A percentile compares a stretch with the other conserved stretches of the same genome.
Evolutionary conservation across 352 stramenopile species (phyloP).

Genomic region (Phytophthora citrophthora): DNA sequence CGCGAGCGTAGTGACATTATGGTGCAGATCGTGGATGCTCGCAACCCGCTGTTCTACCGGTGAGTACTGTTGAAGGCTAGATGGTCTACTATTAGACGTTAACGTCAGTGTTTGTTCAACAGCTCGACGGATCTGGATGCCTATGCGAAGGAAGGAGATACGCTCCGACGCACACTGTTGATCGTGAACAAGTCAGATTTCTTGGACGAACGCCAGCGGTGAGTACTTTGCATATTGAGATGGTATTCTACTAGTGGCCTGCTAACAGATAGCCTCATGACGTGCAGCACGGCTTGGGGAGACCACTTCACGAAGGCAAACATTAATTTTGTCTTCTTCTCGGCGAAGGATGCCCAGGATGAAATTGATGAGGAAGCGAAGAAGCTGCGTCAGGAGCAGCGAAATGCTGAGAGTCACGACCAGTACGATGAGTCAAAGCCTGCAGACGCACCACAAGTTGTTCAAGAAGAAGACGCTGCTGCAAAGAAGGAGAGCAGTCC

Average conservation of each 20-base stretch:
- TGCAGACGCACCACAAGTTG: slow-evolving; percentile 12
- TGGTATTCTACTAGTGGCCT: background rate
- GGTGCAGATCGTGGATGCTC: slow-evolving; percentile 98
- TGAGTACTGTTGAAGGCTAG: slow-evolving; percentile 16
- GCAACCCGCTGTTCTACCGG: slow-evolving; percentile 99
- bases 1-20: slow-evolving; percentile 98
- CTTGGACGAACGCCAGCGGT: slow-evolving; percentile 92
- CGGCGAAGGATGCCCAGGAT: slow-evolving; percentile 94
- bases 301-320: slow-evolving; percentile 94
- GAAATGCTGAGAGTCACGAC: slow-evolving; percentile 43
- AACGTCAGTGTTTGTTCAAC: slow-evolving; percentile 11
- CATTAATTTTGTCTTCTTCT: slow-evolving; percentile 98
- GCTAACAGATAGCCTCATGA: slow-evolving; percentile 1
- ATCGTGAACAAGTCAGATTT: slow-evolving; percentile 99
- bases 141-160: slow-evolving; percentile 95
- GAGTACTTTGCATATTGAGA: slow-evolving; percentile 3
- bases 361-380: slow-evolving; percentile 88
- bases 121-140: slow-evolving; percentile 95
- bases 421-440: slow-evolving; percentile 44
- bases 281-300: slow-evolving; percentile 87
- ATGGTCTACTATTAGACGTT: background rate
- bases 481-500: slow-evolving; percentile 16
- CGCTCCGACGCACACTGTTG: slow-evolving; percentile 92
- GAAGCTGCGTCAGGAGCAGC: slow-evolving; percentile 50
- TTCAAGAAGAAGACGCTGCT: background rate